Percentiles rank a stretch among this genome's conserved stretches.
Evolutionary conservation across 176 grass and related monocot species (phyloP).

Genomic region (Hordeum marinum): DNA sequence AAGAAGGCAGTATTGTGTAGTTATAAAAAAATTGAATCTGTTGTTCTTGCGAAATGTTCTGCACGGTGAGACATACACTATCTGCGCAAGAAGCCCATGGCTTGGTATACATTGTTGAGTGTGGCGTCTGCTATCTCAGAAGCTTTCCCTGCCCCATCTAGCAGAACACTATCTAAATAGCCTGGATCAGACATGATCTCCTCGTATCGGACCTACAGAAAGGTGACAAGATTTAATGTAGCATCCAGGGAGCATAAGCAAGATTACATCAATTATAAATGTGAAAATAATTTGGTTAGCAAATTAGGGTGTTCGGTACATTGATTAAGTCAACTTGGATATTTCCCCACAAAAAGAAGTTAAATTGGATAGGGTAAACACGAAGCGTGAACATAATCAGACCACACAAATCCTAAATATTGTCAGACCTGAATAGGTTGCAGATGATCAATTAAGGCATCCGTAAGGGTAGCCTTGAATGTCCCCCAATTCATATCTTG

Average conservation of each 20-base stretch:
- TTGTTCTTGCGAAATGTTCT: background rate
- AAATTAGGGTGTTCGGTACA: too few relatives aligned
- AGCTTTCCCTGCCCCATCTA: conserved; percentile 79
- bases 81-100: conserved; percentile 91
- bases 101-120: conserved; percentile 84
- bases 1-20: background rate
- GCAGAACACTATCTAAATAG: conserved; percentile 76
- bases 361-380: too few relatives aligned
- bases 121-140: conserved; percentile 73
- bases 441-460: conserved; percentile 83
- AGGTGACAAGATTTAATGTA: too few relatives aligned
- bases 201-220: conserved; percentile 57
- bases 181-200: conserved; percentile 82
- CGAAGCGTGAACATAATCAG: background rate
- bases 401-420: background rate
- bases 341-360: too few relatives aligned
- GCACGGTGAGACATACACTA: conserved; percentile 19
- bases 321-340: too few relatives aligned
- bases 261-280: too few relatives aligned
- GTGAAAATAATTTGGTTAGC: too few relatives aligned
- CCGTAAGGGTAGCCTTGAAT: conserved; percentile 74
- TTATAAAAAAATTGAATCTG: background rate
- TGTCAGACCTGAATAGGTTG: conserved; percentile 78
- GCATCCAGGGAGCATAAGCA: too few relatives aligned
- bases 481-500: conserved; percentile 95